Evolutionary conservation across 495 filamentous ascomycete genomes (phyloP), one percentile per base, ranked within the genome.

Genomic region (Aspergillus homomorphus): DNA sequence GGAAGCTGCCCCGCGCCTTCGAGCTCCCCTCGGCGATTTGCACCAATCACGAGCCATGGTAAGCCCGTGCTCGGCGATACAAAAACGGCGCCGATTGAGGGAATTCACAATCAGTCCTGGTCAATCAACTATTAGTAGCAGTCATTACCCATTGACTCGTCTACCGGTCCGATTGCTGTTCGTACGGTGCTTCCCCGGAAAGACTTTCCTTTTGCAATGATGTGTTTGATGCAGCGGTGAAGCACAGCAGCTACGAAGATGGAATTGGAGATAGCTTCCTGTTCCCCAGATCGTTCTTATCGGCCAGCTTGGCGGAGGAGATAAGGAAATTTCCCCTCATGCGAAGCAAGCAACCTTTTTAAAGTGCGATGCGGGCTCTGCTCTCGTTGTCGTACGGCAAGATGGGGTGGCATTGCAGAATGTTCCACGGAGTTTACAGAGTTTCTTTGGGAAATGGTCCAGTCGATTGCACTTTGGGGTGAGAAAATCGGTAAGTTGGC

Each of bases 21-120:
- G 43, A 38, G 22, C 45, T 50, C 14, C 28, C 45, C 46, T 66
- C 64, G 64, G 64, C 64, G 64, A 57, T 61, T 49, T 43, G 6
- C 14, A 9, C 64, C 64, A 66, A 66, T 66, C 58, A 66, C 6
- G 4, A 18, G 4, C 23, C 20, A 10, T 12, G 16, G 9, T 22
- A 28, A 19, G 44, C 30, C 58, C 60, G 55, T 52, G 28, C 44
- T 59, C 57, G 46, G 48, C 57, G 57, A 45, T 22, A 21, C 9
- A 15, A 1, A 42, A 49, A 19, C 8, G 4, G 33, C 33, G 45
- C 20, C 20, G 18, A 48, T 48, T 23, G 12, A 22, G 10, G 1
- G 20, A 23, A 22, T 2, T 21, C 18, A 24, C 23, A 48, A 48
- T 48, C 33, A 22, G 26, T 30, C 54, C 44, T 49, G 26, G n/a